A percentile compares a stretch with the other conserved stretches of the same genome.
phyloP scores from a whole-genome alignment of 805 yeast genomes.

The Pichia manshurica region DNA sequence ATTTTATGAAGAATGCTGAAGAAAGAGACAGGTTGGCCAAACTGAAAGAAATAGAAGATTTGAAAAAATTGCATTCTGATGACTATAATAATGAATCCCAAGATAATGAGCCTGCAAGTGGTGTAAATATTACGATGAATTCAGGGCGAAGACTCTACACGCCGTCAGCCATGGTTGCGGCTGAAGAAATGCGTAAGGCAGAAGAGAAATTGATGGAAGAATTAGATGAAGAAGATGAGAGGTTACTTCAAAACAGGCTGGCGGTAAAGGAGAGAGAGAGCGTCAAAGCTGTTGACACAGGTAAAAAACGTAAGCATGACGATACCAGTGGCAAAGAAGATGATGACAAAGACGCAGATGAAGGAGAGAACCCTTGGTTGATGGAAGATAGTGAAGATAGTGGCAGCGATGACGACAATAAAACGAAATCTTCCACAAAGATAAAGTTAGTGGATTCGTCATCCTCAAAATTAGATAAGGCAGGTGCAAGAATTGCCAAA shows the following conservation, averaged over 20 bases:
- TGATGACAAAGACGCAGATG: constrained; percentile 15
- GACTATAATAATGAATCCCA: constrained; percentile 35
- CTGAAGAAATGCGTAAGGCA: constrained; percentile 32
- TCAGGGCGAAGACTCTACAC: constrained; percentile 79
- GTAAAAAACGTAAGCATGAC: constrained; percentile 2
- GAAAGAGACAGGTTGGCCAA: constrained; percentile 59
- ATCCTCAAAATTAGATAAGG: constrained; percentile 45
- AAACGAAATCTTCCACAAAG: constrained; percentile 37
- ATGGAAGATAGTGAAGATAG: constrained; percentile 26
- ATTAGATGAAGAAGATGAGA: constrained; percentile 44
- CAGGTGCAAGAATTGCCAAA: constrained; percentile 40
- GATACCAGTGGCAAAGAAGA: constrained; percentile 4
- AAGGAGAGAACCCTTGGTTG: constrained; percentile 49
- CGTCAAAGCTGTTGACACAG: constrained; percentile 1
- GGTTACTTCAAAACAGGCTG: constrained; percentile 39
- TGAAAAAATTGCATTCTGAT: constrained; percentile 42
- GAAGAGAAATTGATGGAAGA: constrained; percentile 39
- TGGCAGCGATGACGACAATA: constrained; percentile 12
- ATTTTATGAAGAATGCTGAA: constrained; percentile 90
- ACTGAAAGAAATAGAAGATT: constrained; percentile 42
- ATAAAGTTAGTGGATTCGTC: constrained; percentile 43
- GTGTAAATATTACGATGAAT: constrained; percentile 50
- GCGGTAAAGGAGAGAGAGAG: constrained; percentile 14
- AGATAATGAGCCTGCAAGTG: constrained; percentile 31
- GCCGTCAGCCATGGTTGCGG: constrained; percentile 47